Base-by-base conservation (phyloP, 805 yeast species). In the Schizosaccharomyces lindneri region DNA sequence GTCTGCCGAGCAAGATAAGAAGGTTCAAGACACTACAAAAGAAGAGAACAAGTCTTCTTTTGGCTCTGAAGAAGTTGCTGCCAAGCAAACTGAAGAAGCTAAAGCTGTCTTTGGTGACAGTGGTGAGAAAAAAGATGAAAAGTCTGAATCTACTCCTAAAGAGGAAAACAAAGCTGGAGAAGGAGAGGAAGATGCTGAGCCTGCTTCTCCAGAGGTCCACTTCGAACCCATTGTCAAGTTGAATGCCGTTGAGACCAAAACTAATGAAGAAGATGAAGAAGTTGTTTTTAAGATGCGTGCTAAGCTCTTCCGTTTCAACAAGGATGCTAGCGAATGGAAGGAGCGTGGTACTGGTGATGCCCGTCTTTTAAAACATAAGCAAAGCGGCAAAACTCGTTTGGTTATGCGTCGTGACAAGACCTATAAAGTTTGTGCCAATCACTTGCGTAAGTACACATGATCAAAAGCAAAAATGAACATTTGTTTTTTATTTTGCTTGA, bases 291-390 rank as follows among this genome's bases (percentile, higher is more conserved):
- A 93, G 75, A 87, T 86, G 67, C 75, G 98, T 72, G 97, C 98
- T 67, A 93, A 93, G 75, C 78, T 93, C 71, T 93, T 90, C 79
- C 85, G 87, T 75, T 90, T 85, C 77, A 76, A 75, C 66, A 65
- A 66, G 65, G 69, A 68, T 43, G 64, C 64, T 64, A 83, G 83
- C 69, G 97, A 93, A 75, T 93, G 98, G 98, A 93, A 93, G 74
- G 98, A 93, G 79, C 86, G 98, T 78, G 98, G 98, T 69, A 87
- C 96, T 43, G 98, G 98, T 70, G 98, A 93, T 71, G 95, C 88
- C 68, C 87, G 93, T 75, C 87, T 93, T 74, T 81, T 93, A 72
- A 79, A 90, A 77, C 96, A 90, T 77, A 88, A 87, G 74, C 75
- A 75, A 64, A 76, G 87, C 63, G 79, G 80, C 63, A 89, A 87